A percentile compares a stretch with the other conserved stretches of the same genome.
phyloP scores from a whole-genome alignment of 495 filamentous ascomycete species.

The Rhypophila decipiens region DNA sequence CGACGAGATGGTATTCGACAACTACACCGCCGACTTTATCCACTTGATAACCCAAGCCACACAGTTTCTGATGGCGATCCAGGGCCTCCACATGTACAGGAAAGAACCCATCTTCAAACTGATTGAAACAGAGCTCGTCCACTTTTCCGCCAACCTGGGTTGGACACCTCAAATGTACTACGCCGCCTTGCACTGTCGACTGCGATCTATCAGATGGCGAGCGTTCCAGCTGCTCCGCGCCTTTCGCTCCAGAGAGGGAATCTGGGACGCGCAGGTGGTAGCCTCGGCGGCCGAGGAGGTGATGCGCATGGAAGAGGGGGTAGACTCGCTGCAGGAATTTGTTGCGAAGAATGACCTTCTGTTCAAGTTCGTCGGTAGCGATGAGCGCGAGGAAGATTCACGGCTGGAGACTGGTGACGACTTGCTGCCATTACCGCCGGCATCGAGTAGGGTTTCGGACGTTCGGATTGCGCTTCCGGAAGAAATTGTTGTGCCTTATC shows the following conservation, averaged over 20 bases:
- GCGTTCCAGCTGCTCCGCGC: slow-evolving; percentile 36
- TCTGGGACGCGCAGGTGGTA: slow-evolving; percentile 35
- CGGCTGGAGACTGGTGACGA: too few species aligned
- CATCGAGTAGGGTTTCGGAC: too few species aligned
- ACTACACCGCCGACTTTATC: slow-evolving; percentile 31
- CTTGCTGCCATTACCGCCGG: too few species aligned
- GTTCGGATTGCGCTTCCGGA: too few species aligned
- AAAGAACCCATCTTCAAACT: too few species aligned
- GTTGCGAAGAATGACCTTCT: too few species aligned
- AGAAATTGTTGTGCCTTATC: too few species aligned
- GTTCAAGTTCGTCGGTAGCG: too few species aligned
- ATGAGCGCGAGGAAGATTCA: too few species aligned
- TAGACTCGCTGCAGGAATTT: too few species aligned
- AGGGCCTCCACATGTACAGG: background rate
- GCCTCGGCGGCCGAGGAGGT: slow-evolving; percentile 24
- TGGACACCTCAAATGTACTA: slow-evolving; percentile 48
- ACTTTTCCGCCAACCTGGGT: slow-evolving; percentile 37
- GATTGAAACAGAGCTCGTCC: slow-evolving; percentile 19
- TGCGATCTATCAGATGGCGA: slow-evolving; percentile 34
- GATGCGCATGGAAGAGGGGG: slow-evolving; percentile 33
- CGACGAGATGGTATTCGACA: slow-evolving; percentile 39
- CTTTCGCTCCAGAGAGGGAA: slow-evolving; percentile 44
- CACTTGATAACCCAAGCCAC: slow-evolving; percentile 26
- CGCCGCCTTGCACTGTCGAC: slow-evolving; percentile 51
- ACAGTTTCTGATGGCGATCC: slow-evolving; percentile 14